A percentile compares a stretch with the other conserved stretches of the same genome.
These are phyloP conservation scores for Trichomonas vaginalis DNA, from an alignment of 208 protist species.

Conservation along the genomic window DNA sequence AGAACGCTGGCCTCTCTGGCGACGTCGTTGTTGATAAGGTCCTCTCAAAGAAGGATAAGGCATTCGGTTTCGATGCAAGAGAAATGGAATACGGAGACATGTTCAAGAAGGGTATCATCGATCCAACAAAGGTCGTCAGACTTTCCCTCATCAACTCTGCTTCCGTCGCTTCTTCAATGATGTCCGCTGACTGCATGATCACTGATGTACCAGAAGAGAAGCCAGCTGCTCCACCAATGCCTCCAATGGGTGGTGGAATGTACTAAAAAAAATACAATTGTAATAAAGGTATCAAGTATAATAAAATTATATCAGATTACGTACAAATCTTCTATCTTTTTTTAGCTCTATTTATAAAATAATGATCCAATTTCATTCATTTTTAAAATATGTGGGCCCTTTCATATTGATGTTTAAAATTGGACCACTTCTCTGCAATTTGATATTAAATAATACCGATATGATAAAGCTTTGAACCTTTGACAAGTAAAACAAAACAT, in stretches of 20 bases:
- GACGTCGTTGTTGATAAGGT: conserved; percentile 86
- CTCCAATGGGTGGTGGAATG: conserved; percentile 26
- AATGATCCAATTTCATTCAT: too few relatives aligned
- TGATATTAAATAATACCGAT: too few relatives aligned
- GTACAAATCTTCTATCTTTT: too few relatives aligned
- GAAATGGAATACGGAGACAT: conserved; percentile 75
- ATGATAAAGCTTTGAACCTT: too few relatives aligned
- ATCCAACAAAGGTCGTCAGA: conserved; percentile 89
- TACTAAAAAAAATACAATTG: background rate
- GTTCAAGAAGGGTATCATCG: conserved; percentile 92
- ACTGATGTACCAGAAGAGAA: conserved; percentile 45
- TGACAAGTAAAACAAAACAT: too few relatives aligned
- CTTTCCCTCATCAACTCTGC: conserved; percentile 79
- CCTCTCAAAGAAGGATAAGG: conserved; percentile 52
- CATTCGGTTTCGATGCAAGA: conserved; percentile 60
- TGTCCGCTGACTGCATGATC: conserved; percentile 82
- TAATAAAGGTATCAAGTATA: too few relatives aligned
- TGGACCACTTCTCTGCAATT: too few relatives aligned
- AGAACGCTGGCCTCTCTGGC: conserved; percentile 88
- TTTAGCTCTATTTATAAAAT: too few relatives aligned
- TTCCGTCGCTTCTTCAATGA: conserved; percentile 86
- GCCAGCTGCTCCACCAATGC: conserved; percentile 18
- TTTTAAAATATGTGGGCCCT: too few relatives aligned
- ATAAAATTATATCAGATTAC: too few relatives aligned
- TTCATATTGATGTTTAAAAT: too few relatives aligned